Conservation (phyloP, 1,139 yeast genomes). For the Ashbya aceris region DNA sequence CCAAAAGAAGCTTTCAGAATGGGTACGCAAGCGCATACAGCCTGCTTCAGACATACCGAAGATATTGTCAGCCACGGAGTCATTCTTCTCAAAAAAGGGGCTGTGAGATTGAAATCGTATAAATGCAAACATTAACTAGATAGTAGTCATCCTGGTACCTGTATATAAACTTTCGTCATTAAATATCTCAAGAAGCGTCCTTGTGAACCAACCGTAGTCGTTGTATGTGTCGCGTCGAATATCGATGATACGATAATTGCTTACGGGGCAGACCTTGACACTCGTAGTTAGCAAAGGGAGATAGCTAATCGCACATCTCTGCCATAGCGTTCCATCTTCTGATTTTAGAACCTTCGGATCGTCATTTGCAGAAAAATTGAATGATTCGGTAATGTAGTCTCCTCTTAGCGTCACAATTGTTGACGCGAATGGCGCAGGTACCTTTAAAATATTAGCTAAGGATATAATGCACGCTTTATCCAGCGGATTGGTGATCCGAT, state of each 20-base stretch:
- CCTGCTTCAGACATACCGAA: constrained; percentile 10
- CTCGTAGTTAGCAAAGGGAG: constrained; percentile 31
- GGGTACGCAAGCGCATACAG: constrained; percentile 53
- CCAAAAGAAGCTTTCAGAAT: constrained; percentile 57
- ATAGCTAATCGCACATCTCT: constrained; percentile 30
- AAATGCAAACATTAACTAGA: background rate
- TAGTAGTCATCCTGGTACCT: constrained; percentile 18
- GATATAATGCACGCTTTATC: constrained; percentile 28
- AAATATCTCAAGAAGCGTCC: constrained; percentile 21
- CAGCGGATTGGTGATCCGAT: constrained; percentile 18
- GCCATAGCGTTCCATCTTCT: constrained; percentile 29
- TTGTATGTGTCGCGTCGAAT: constrained; percentile 23
- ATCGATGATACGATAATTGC: constrained; percentile 29
- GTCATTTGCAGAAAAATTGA: constrained; percentile 16
- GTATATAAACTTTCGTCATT: constrained; percentile 23
- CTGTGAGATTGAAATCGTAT: background rate
- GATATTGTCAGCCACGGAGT: constrained; percentile 15
- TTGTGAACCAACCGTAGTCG: constrained; percentile 30
- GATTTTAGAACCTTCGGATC: constrained; percentile 22
- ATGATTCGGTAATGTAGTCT: constrained; percentile 28
- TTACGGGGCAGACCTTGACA: constrained; percentile 32
- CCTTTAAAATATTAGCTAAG: constrained; percentile 16
- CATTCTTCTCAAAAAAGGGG: constrained; percentile 13
- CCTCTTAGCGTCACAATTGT: constrained; percentile 18
- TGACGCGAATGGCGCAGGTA: constrained; percentile 7